These are phyloP conservation scores for Neoboletus subvelutipes DNA, from an alignment of 768 basidiomycete genomes.

Conservation along the genomic window DNA sequence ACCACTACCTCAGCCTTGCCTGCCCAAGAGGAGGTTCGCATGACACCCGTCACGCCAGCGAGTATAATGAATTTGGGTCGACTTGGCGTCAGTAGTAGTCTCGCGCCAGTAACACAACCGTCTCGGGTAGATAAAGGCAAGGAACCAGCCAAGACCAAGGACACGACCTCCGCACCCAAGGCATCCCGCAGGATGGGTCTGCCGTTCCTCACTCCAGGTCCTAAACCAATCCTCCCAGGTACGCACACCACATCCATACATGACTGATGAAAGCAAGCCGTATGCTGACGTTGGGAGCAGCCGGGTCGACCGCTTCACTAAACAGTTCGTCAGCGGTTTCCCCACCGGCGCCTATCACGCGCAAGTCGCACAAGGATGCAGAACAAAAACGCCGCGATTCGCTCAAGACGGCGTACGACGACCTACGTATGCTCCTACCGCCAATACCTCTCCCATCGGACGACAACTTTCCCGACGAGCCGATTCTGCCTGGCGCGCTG, in stretches of 20 bases:
- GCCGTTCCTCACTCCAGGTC: constrained; percentile 48
- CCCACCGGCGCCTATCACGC: constrained; percentile 50
- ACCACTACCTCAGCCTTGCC: constrained; percentile 3
- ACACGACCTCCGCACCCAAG: constrained; percentile 20
- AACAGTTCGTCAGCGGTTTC: constrained; percentile 26
- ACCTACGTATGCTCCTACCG: constrained; percentile 78
- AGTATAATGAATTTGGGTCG: constrained; percentile 88
- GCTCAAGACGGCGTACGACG: constrained; percentile 91
- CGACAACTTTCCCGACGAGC: constrained; percentile 67
- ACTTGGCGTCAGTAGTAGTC: constrained; percentile 50
- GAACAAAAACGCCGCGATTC: constrained; percentile 98
- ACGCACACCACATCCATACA: constrained; percentile 16
- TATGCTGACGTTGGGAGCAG: constrained; percentile 22
- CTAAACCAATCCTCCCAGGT: constrained; percentile 78
- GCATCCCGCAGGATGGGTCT: constrained; percentile 29
- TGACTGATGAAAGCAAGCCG: not conserved
- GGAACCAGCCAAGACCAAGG: constrained; percentile 32
- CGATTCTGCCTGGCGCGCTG: constrained; percentile 80
- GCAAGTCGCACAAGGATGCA: constrained; percentile 91
- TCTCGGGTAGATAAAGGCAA: constrained; percentile 26
- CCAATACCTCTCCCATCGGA: constrained; percentile 84
- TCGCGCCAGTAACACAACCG: constrained; percentile 34
- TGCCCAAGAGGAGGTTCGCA: constrained; percentile 30
- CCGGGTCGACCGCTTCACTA: constrained; percentile 33
- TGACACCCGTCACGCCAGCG: constrained; percentile 85